phyloP scores from a whole-genome alignment of 352 stramenopile genomes.

The Globisporangium canariense region DNA sequence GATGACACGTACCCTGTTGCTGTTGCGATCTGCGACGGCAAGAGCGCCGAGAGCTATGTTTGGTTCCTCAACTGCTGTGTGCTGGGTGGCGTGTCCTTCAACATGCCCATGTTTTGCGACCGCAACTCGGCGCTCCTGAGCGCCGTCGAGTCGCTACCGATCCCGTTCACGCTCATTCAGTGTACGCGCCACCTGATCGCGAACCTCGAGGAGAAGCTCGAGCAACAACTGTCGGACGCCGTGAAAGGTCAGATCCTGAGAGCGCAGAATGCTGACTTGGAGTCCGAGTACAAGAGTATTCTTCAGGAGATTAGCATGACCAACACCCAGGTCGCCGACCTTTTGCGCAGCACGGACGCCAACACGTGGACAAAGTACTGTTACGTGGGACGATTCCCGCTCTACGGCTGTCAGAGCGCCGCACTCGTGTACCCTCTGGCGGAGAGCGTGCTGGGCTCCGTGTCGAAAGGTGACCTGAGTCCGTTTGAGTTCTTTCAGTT shows the following conservation, averaged over 20 bases:
- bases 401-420: slow-evolving; percentile 40
- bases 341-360: slow-evolving; percentile 23
- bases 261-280: slow-evolving; percentile 31
- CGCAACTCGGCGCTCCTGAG: slow-evolving; percentile 24
- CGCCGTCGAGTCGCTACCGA: slow-evolving; percentile 27
- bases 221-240: slow-evolving; percentile 23
- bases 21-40: slow-evolving; percentile 35
- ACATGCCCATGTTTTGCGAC: slow-evolving; percentile 38
- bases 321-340: slow-evolving; percentile 20
- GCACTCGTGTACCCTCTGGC: slow-evolving; percentile 22
- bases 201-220: slow-evolving; percentile 29
- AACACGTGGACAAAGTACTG: slow-evolving; percentile 38
- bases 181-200: slow-evolving; percentile 31
- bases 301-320: slow-evolving; percentile 19
- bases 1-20: slow-evolving; percentile 31
- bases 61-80: slow-evolving; percentile 43
- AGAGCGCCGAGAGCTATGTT: slow-evolving; percentile 30
- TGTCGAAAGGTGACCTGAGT: slow-evolving; percentile 22
- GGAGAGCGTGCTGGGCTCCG: slow-evolving; percentile 16
- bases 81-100: slow-evolving; percentile 22
- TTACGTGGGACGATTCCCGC: slow-evolving; percentile 29
- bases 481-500: slow-evolving; percentile 45
- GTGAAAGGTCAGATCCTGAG: slow-evolving; percentile 23
- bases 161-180: slow-evolving; percentile 36
- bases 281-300: slow-evolving; percentile 26